These are phyloP conservation scores for Talaromyces stipitatus DNA, from an alignment of 495 filamentous ascomycete genomes.

Conservation along the genomic window DNA sequence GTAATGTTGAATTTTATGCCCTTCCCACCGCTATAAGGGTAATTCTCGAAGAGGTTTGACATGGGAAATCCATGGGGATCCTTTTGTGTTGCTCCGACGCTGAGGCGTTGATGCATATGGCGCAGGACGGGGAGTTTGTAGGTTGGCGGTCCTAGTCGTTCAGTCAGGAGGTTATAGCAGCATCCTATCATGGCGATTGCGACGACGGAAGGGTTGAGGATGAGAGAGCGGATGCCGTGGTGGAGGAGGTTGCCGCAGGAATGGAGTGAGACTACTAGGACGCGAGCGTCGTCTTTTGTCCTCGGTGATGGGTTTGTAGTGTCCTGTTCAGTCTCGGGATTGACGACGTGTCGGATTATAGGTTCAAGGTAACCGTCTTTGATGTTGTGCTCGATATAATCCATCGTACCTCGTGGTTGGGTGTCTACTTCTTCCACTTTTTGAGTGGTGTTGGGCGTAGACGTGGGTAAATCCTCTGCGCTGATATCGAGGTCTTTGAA, in stretches of 20 bases:
- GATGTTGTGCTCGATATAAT: constrained; percentile 50
- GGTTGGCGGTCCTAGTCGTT: constrained; percentile 77
- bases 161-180: constrained; percentile 94
- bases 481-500: constrained; percentile 31
- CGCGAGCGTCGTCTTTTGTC: constrained; percentile 24
- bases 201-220: constrained; percentile 72
- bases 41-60: constrained; percentile 63
- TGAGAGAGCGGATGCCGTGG: constrained; percentile 79
- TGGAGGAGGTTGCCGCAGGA: constrained; percentile 97
- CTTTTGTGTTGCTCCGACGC: constrained; percentile 48
- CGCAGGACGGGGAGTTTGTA: constrained; percentile 72
- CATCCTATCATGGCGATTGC: constrained; percentile 93
- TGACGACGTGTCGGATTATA: constrained; percentile 62
- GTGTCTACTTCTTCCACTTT: constrained; percentile 7
- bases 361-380: constrained; percentile 67
- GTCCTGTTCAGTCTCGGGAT: constrained; percentile 6
- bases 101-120: constrained; percentile 46
- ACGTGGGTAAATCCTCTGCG: constrained; percentile 21
- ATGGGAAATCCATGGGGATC: constrained; percentile 93
- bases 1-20: constrained; percentile 90
- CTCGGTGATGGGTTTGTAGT: background rate
- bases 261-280: constrained; percentile 91
- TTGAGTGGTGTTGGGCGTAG: constrained; percentile 11
- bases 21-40: constrained; percentile 34
- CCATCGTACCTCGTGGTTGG: constrained; percentile 31